Base-by-base conservation (phyloP, 345 rosid species). In the Theobroma cacao region DNA sequence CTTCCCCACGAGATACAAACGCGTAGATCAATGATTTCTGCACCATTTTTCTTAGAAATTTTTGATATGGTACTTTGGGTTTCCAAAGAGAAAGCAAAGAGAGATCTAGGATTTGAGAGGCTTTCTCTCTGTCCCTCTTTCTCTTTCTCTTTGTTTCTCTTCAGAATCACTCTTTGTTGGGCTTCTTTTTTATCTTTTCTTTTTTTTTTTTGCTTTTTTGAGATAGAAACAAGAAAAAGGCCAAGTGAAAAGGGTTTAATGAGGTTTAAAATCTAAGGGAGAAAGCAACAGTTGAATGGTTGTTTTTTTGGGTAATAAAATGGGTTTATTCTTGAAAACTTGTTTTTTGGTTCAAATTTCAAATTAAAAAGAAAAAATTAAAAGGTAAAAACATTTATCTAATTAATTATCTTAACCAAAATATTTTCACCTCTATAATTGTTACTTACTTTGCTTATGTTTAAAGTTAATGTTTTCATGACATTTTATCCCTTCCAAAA, bases 11-110 rank as follows among this genome's bases (percentile, higher is more conserved):
- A 1, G 87, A 66, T 22, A 84, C 84, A 47, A 84, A 81, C 22
- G 81, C 78, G 73, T 81, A 84, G 79, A 84, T 84, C 84, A 81
- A 78, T 24, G 87, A 34, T 63, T 81, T 77, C 75, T 74, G 84
- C 34, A 69, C 56, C 85, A 82, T 82, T 74, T n/a, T 72, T 52
- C 75, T 50, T n/a, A 18, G 28, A 50, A 30, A 4, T 50, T 50
- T 55, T 2, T 22, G 5, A 31, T 22, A 20, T 8, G 59, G 43
- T 11, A 75, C 31, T 62, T 5, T 45, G 48, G 34, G 69, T 62
- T 75, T 41, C 41, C 41, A 36, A 58, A 70, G 48, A 70, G n/a
- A 64, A 72, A 72, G 40, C 31, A 34, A n/a, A 66, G 38, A 61
- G 50, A 64, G 77, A 81, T 74, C 75, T 77, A 76, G 48, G 76